Evolutionary conservation across 768 basidiomycete genomes (phyloP), one percentile per base, ranked within the genome.

Genomic region (Calocybe cyanea): DNA sequence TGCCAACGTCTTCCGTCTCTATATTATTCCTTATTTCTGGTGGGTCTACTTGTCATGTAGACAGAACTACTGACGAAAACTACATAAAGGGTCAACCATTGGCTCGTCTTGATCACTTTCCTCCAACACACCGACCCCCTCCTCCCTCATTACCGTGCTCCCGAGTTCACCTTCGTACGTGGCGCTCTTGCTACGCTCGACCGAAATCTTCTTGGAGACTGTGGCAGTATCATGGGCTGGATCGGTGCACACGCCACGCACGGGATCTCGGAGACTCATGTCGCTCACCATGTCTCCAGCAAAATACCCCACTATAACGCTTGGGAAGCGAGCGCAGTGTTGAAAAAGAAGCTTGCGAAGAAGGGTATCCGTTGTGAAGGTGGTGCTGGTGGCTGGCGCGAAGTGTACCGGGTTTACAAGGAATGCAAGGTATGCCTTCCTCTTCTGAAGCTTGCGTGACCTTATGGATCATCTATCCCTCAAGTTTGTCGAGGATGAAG

Each of bases 261-360:
- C 64, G 92, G 93, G 55, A 93, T 96, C 62, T 91, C 88, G 3
- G 92, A 95, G 72, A 95, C 92, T 23, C 92, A 95, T 63, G 85
- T 96, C 46, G 69, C 82, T 18, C 95, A 98, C 67, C 95, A 98
- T 65, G 80, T 95, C 49, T 82, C 77, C 50, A 90, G 86, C 78
- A 95, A 94, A 72, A 97, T 99, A 53, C 95, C 95, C 15, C 95
- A 99, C 65, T 97, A 92, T 64, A 71, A 91, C 51, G 88, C 89
- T 70, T 84, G 92, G 92, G 93, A 95, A 60, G 95, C 95, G 17
- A 81, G 85, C 21, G 78, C 76, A 49, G 92, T 91, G 19, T 73
- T 99, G 53, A 89, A 87, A 66, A 78, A 78, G 63, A 82, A 82
- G 59, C 77, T 88, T 32, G 75, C 83, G 37, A 75, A 75, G 31